phyloP scores from a whole-genome alignment of 1,284 basidiomycete genomes.

The Bjerkandera adusta region DNA sequence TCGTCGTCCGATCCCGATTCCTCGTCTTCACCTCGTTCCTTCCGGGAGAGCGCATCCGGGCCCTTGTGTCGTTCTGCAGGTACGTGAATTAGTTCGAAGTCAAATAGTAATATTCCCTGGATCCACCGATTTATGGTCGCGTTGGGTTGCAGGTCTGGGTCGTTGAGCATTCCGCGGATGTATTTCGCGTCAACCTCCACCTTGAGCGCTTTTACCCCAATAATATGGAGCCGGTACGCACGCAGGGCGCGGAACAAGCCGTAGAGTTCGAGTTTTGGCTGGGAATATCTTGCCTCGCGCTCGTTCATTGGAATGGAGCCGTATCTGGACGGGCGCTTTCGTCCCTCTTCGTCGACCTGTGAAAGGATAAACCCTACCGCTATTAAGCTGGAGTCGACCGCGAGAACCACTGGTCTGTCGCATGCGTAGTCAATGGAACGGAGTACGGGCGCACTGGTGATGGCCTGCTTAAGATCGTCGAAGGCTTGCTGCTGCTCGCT shows the following conservation, averaged over 20 bases:
- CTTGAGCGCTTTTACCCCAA: slow-evolving; percentile 31
- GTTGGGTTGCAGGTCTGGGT: slow-evolving; percentile 36
- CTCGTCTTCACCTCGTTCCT: neutral
- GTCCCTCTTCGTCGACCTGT: slow-evolving; percentile 24
- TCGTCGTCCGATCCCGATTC: too few relatives aligned
- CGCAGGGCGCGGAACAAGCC: slow-evolving; percentile 34
- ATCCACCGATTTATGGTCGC: slow-evolving; percentile 41
- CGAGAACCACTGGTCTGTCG: slow-evolving; percentile 25
- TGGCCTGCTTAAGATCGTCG: slow-evolving; percentile 27
- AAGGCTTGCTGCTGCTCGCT: slow-evolving; percentile 23
- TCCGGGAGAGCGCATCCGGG: slow-evolving; percentile 31
- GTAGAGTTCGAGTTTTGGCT: slow-evolving; percentile 40
- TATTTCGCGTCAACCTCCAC: slow-evolving; percentile 38
- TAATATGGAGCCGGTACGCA: slow-evolving; percentile 25
- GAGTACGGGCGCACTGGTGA: slow-evolving; percentile 23
- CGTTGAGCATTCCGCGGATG: slow-evolving; percentile 38
- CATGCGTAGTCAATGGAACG: slow-evolving; percentile 31
- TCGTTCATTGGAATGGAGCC: slow-evolving; percentile 36
- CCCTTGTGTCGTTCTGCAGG: slow-evolving; percentile 16
- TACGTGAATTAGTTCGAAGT: slow-evolving; percentile 36
- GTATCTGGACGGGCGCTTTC: slow-evolving; percentile 16
- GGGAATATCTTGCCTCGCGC: slow-evolving; percentile 35
- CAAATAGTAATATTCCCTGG: slow-evolving; percentile 33
- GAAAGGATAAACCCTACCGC: slow-evolving; percentile 32
- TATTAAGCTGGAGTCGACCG: slow-evolving; percentile 34